Conservation (phyloP, 2,329 filamentous ascomycete species). For the Aureobasidium sp. region DNA sequence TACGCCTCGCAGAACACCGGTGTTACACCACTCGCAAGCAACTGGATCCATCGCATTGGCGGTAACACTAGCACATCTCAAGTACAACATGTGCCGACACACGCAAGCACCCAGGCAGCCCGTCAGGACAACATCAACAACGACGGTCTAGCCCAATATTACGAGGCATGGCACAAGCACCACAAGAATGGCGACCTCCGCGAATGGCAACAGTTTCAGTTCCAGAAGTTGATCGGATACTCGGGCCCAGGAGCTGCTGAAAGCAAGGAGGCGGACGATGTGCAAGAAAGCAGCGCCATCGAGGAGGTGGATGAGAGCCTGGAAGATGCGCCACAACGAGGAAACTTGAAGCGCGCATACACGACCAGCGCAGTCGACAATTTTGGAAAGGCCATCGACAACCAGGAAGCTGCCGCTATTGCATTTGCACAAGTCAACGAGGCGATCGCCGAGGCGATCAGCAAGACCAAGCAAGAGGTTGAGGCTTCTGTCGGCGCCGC, state of each 20-base stretch:
- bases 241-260: slow-evolving; percentile 22
- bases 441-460: slow-evolving; percentile 70
- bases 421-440: slow-evolving; percentile 77
- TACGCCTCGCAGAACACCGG: slow-evolving; percentile 58
- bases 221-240: slow-evolving; percentile 83
- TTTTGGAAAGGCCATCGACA: slow-evolving; percentile 45
- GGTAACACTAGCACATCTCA: slow-evolving; percentile 26
- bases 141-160: slow-evolving; percentile 75
- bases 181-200: slow-evolving; percentile 59
- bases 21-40: slow-evolving; percentile 45
- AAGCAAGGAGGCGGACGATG: slow-evolving; percentile 28
- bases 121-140: slow-evolving; percentile 26
- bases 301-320: slow-evolving; percentile 32
- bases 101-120: slow-evolving; percentile 28
- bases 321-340: slow-evolving; percentile 21
- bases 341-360: slow-evolving; percentile 40
- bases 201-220: slow-evolving; percentile 89
- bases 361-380: slow-evolving; percentile 52
- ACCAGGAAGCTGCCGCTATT: slow-evolving; percentile 40
- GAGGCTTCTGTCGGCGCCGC: slow-evolving; percentile 24
- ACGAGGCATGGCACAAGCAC: slow-evolving; percentile 77
- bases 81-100: slow-evolving; percentile 22
- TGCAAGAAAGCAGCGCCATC: slow-evolving; percentile 25
- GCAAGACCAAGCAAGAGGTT: slow-evolving; percentile 47
- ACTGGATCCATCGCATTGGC: slow-evolving; percentile 39